Percentiles rank a stretch among this genome's conserved stretches.
Evolutionary conservation across 176 grass and related monocot species (phyloP).

Genomic region (Elaeis guineensis): DNA sequence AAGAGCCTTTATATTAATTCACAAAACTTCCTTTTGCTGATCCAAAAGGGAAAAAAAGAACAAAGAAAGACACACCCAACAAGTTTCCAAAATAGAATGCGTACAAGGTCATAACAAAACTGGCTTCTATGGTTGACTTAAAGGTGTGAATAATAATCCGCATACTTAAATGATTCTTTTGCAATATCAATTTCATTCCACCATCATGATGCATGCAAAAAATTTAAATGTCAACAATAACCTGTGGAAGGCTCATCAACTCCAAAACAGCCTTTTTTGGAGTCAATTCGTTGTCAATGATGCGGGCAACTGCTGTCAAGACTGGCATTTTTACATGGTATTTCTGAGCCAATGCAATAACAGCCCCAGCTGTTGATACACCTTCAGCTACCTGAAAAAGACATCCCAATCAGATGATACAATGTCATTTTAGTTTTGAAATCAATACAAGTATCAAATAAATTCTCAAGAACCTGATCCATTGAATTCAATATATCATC

Average conservation of each 20-base stretch:
- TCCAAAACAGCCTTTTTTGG: conserved; percentile 81
- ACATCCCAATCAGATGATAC: neutral
- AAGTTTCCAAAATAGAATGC: too few relatives aligned
- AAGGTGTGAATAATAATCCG: too few relatives aligned
- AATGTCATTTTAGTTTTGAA: too few relatives aligned
- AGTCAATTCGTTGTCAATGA: conserved; percentile 87
- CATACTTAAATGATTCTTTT: too few relatives aligned
- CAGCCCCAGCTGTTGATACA: conserved; percentile 85
- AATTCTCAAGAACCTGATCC: conserved; percentile 55
- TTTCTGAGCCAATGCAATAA: conserved; percentile 90
- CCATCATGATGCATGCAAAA: neutral
- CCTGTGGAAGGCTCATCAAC: conserved; percentile 97
- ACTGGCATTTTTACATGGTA: conserved; percentile 95
- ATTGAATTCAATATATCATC: conserved; percentile 74
- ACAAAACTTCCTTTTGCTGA: too few relatives aligned
- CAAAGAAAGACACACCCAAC: too few relatives aligned
- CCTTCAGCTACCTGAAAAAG: conserved; percentile 79
- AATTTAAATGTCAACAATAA: conserved; percentile 9
- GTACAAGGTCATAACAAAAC: too few relatives aligned
- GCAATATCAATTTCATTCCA: too few relatives aligned
- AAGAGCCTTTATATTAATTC: too few relatives aligned
- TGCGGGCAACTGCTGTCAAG: conserved; percentile 83
- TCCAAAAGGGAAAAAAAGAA: too few relatives aligned
- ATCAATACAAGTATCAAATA: neutral
- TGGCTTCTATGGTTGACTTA: too few relatives aligned